These are phyloP conservation scores for Coemansia sp. DNA, from an alignment of 192 early-diverging fungal species.

Conservation along the genomic window DNA sequence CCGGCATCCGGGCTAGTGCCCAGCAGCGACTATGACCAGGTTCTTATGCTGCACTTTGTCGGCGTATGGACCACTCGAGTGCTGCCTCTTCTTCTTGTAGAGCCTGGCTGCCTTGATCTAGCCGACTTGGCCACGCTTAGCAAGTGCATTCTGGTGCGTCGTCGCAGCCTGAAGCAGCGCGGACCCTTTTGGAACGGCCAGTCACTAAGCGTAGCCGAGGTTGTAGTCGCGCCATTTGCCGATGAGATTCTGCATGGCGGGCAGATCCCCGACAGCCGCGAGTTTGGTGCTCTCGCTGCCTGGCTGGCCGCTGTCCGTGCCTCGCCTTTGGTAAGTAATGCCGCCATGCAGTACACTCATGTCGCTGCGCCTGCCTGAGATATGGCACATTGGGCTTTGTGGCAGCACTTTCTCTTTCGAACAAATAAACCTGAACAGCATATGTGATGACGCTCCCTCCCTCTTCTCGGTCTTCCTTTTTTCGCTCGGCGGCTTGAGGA, in stretches of 20 bases:
- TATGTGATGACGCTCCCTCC: neutral
- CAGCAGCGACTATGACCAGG: constrained; percentile 9
- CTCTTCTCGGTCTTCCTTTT: neutral
- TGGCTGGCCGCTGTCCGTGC: constrained; percentile 28
- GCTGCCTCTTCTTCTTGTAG: constrained; percentile 1
- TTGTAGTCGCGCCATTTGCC: constrained; percentile 25
- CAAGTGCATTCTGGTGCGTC: constrained; percentile 13
- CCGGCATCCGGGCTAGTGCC: constrained; percentile 27
- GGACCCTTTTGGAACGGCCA: constrained; percentile 32
- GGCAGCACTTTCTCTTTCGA: neutral
- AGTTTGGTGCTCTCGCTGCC: constrained; percentile 10
- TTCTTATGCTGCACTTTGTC: constrained; percentile 18
- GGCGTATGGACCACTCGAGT: constrained; percentile 9
- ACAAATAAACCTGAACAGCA: neutral
- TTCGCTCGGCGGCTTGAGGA: neutral
- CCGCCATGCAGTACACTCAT: neutral
- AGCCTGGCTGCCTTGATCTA: neutral
- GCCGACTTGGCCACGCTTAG: constrained; percentile 17
- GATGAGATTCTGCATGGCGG: constrained; percentile 13
- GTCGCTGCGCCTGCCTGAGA: neutral
- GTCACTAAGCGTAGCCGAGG: constrained; percentile 10
- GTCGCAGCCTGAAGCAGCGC: constrained; percentile 6
- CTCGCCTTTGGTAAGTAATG: neutral
- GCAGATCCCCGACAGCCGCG: constrained; percentile 11
- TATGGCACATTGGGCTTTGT: neutral